Evolutionary conservation across 768 basidiomycete species (phyloP).

Genomic region (Pleurotus eryngii): DNA sequence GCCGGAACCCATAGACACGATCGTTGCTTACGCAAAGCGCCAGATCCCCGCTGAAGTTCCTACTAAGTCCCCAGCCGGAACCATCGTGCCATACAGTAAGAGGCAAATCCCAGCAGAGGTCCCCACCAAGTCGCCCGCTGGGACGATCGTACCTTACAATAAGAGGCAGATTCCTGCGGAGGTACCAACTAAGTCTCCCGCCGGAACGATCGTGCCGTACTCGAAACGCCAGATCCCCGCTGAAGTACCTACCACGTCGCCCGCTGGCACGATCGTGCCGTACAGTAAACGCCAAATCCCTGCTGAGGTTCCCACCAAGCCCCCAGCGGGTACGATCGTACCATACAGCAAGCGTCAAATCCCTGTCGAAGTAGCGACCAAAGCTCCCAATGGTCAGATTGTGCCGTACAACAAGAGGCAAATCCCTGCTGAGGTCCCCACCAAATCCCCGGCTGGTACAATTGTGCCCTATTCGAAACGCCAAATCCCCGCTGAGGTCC

Average conservation of each 20-base stretch:
- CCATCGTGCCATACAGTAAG: slow-evolving; percentile 22
- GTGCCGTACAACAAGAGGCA: slow-evolving; percentile 13
- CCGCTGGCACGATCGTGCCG: slow-evolving; percentile 19
- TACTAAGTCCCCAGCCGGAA: slow-evolving; percentile 23
- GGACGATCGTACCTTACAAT: slow-evolving; percentile 19
- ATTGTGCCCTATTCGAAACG: slow-evolving; percentile 24
- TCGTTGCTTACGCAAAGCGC: slow-evolving; percentile 41
- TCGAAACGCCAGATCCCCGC: slow-evolving; percentile 21
- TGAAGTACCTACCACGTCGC: slow-evolving; percentile 20
- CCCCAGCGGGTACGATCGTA: slow-evolving; percentile 15
- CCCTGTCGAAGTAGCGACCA: slow-evolving; percentile 27
- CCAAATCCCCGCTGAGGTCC: slow-evolving; percentile 7
- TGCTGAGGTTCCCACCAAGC: slow-evolving; percentile 25
- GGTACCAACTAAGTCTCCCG: slow-evolving; percentile 16
- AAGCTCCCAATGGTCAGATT: slow-evolving; percentile 16
- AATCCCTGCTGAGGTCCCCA: slow-evolving; percentile 23
- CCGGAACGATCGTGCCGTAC: slow-evolving; percentile 22
- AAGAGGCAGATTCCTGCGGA: slow-evolving; percentile 28
- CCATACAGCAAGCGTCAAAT: slow-evolving; percentile 23
- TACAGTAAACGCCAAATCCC: slow-evolving; percentile 26
- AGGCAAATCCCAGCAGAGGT: slow-evolving; percentile 21
- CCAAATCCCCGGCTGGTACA: slow-evolving; percentile 30
- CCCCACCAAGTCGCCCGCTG: slow-evolving; percentile 19
- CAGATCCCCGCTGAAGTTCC: slow-evolving; percentile 27
- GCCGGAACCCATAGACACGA: slow-evolving; percentile 33